Conservation (phyloP, 495 filamentous ascomycete species). For the Aspergillus kassunensis region DNA sequence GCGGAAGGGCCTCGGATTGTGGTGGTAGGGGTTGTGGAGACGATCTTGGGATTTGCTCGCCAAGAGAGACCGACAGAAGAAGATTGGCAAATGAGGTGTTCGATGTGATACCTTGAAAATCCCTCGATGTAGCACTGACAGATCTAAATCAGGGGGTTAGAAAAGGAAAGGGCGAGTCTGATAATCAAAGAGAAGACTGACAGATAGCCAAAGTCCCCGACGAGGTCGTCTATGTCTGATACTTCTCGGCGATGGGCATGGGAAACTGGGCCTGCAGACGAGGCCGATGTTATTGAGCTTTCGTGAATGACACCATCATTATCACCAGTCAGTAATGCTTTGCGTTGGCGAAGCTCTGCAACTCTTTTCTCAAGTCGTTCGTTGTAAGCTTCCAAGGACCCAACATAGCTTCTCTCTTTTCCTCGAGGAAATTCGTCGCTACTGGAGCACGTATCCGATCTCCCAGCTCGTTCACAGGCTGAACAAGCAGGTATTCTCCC, state of each 20-base stretch:
- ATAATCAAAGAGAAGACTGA: slow-evolving; percentile 31
- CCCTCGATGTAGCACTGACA: slow-evolving; percentile 85
- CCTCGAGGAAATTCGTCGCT: slow-evolving; percentile 92
- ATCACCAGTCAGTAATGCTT: slow-evolving; percentile 56
- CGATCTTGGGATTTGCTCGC: slow-evolving; percentile 57
- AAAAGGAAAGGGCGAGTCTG: neutral
- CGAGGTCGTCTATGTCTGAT: slow-evolving; percentile 72
- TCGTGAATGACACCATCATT: slow-evolving; percentile 57
- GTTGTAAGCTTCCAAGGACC: slow-evolving; percentile 80
- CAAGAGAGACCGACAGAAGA: slow-evolving; percentile 67
- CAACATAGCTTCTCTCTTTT: slow-evolving; percentile 93
- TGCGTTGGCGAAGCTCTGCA: slow-evolving; percentile 50
- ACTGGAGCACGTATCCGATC: slow-evolving; percentile 78
- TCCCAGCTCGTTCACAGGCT: slow-evolving; percentile 82
- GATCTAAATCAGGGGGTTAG: slow-evolving; percentile 49
- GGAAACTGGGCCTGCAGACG: slow-evolving; percentile 36
- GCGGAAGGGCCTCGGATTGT: slow-evolving; percentile 55
- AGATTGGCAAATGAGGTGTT: slow-evolving; percentile 85
- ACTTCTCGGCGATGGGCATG: slow-evolving; percentile 53
- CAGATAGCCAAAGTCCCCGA: slow-evolving; percentile 80
- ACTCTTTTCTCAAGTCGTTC: slow-evolving; percentile 78
- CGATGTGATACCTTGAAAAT: slow-evolving; percentile 81
- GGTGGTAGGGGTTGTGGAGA: slow-evolving; percentile 59
- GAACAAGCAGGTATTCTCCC: slow-evolving; percentile 91
- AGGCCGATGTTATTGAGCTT: slow-evolving; percentile 41